A percentile compares a stretch with the other conserved stretches of the same genome.
Conservation (phyloP, 805 yeast species). For the Vanderwaltozyma verrucispora region DNA sequence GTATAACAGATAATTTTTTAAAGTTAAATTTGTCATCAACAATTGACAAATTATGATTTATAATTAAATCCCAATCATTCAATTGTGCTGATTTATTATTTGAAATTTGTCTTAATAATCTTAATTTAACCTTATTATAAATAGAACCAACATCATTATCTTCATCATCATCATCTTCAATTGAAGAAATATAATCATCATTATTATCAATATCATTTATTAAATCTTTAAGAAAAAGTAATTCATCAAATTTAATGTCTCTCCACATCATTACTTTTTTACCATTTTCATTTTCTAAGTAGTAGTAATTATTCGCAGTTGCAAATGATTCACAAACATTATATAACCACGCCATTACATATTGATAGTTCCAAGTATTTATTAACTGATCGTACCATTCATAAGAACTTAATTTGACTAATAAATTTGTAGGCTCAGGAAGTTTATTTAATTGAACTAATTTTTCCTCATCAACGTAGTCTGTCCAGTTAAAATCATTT, state of each 20-base stretch:
- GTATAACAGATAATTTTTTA: constrained; percentile 6
- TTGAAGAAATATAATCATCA: constrained; percentile 2
- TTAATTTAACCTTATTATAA: constrained; percentile 12
- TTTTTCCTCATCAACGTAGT: constrained; percentile 16
- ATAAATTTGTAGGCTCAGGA: constrained; percentile 2
- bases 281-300: neutral
- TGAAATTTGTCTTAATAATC: constrained; percentile 16
- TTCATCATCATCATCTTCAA: constrained; percentile 5
- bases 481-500: constrained; percentile 12
- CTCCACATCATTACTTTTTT: constrained; percentile 20
- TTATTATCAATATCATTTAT: constrained; percentile 2
- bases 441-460: constrained; percentile 14
- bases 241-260: constrained; percentile 24
- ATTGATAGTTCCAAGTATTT: constrained; percentile 26
- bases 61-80: constrained; percentile 19
- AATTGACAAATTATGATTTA: constrained; percentile 12
- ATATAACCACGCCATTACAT: constrained; percentile 26
- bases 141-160: constrained; percentile 8
- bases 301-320: constrained; percentile 4
- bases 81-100: constrained; percentile 17
- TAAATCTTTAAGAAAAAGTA: constrained; percentile 17
- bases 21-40: constrained; percentile 5
- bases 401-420: neutral
- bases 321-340: constrained; percentile 24
- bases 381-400: constrained; percentile 1